These are phyloP conservation scores for Verticillium dahliae DNA, from an alignment of 2,329 filamentous ascomycete species.

Conservation along the genomic window DNA sequence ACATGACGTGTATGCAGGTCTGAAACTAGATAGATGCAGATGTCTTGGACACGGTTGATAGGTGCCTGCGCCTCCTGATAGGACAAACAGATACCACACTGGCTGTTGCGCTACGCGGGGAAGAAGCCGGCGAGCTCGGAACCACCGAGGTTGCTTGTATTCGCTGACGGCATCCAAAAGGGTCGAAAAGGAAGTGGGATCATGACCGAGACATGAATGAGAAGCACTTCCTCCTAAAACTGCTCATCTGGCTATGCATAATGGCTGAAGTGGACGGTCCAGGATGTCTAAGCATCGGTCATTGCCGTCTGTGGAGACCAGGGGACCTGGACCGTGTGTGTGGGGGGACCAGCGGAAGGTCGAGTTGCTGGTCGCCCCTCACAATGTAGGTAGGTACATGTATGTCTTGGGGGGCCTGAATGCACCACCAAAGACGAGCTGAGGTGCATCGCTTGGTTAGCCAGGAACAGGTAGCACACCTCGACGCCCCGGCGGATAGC, in stretches of 20 bases:
- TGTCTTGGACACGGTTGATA: background rate
- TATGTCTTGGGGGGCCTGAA: background rate
- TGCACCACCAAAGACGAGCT: background rate
- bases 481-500: background rate
- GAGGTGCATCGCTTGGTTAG: background rate
- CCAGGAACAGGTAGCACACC: background rate
- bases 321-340: background rate
- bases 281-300: background rate
- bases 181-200: background rate
- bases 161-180: background rate
- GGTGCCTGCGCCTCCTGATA: background rate
- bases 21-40: background rate
- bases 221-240: background rate
- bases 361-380: background rate
- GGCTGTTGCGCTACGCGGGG: background rate
- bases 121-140: background rate
- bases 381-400: no score
- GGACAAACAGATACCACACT: background rate
- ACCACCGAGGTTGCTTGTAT: background rate
- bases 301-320: background rate
- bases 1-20: background rate
- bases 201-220: background rate
- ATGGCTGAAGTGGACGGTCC: background rate
- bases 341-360: background rate
- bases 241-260: background rate